A percentile compares a stretch with the other conserved stretches of the same genome.
These are phyloP conservation scores for Epithele typhae DNA, from an alignment of 768 basidiomycete species.

Conservation along the genomic window DNA sequence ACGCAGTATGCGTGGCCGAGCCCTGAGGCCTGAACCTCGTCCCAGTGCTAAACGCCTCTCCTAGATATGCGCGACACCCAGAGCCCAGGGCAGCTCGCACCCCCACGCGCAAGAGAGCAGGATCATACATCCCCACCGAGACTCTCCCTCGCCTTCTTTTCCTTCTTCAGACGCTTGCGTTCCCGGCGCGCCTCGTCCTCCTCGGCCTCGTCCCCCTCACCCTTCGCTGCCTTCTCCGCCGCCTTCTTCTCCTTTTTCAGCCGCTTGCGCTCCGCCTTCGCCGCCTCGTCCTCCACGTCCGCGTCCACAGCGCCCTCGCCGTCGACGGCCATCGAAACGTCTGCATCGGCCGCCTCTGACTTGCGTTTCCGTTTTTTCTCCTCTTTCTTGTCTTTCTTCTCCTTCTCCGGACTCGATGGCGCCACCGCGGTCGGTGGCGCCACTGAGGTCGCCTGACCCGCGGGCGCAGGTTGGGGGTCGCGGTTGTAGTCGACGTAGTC, in stretches of 20 bases:
- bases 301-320: slow-evolving; percentile 39
- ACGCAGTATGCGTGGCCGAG: too few species aligned
- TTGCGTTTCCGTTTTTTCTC: slow-evolving; percentile 88
- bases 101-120: too few species aligned
- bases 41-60: too few species aligned
- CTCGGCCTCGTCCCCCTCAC: slow-evolving; percentile 41
- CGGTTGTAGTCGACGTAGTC: slow-evolving; percentile 93
- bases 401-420: slow-evolving; percentile 35
- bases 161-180: slow-evolving; percentile 30
- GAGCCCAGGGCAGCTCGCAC: too few species aligned
- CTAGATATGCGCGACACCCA: too few species aligned
- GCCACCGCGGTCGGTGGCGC: slow-evolving; percentile 20
- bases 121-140: slow-evolving; percentile 28
- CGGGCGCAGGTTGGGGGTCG: too few species aligned
- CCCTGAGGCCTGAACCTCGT: too few species aligned
- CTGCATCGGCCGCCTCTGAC: slow-evolving; percentile 47
- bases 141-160: slow-evolving; percentile 37
- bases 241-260: slow-evolving; percentile 30
- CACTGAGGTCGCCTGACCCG: slow-evolving; percentile 2
- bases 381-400: slow-evolving; percentile 51
- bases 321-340: slow-evolving; percentile 39
- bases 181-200: slow-evolving; percentile 35
- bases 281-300: slow-evolving; percentile 42
- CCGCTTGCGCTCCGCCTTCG: slow-evolving; percentile 28
- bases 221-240: slow-evolving; percentile 40